These are phyloP conservation scores for Uncinocarpus reesii DNA, from an alignment of 2,329 filamentous ascomycete species.

Conservation along the genomic window DNA sequence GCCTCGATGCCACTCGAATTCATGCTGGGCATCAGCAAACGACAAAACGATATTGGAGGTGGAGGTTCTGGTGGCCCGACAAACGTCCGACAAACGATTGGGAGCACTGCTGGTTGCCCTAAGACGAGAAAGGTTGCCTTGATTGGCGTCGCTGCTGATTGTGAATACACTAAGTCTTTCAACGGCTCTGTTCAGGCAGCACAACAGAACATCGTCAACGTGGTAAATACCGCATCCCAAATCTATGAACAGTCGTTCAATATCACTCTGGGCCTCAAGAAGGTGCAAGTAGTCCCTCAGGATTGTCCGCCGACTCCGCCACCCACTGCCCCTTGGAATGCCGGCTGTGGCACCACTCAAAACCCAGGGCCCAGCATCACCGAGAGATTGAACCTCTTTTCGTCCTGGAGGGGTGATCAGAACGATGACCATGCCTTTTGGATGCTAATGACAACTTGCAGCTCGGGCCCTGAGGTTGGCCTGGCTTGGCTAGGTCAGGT, in stretches of 20 bases:
- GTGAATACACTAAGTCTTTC: conserved; percentile 69
- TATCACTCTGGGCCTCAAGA: conserved; percentile 80
- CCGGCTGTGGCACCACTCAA: conserved; percentile 47
- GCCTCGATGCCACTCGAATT: conserved; percentile 52
- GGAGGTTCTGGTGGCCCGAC: conserved; percentile 56
- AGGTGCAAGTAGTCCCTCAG: conserved; percentile 65
- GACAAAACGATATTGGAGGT: conserved; percentile 47
- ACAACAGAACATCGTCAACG: conserved; percentile 63
- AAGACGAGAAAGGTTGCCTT: conserved; percentile 83
- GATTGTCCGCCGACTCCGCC: conserved; percentile 63
- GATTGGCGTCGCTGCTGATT: conserved; percentile 86
- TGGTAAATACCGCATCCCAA: conserved; percentile 77
- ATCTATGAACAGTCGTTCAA: conserved; percentile 90
- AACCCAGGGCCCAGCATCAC: conserved; percentile 52
- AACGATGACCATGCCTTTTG: conserved; percentile 80
- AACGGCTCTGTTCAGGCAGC: conserved; percentile 50
- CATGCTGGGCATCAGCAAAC: conserved; percentile 55
- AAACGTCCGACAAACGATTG: conserved; percentile 69
- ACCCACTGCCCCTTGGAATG: conserved; percentile 69
- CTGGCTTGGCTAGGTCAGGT: conserved; percentile 83
- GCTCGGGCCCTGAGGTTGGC: conserved; percentile 71
- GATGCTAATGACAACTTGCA: conserved; percentile 74
- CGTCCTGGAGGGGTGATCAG: conserved; percentile 69
- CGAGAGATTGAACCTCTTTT: conserved; percentile 76
- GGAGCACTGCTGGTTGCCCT: conserved; percentile 73